Percentiles rank a stretch among this genome's conserved stretches.
phyloP scores from a whole-genome alignment of 2,329 filamentous ascomycete species.

The Xylaria sp. region DNA sequence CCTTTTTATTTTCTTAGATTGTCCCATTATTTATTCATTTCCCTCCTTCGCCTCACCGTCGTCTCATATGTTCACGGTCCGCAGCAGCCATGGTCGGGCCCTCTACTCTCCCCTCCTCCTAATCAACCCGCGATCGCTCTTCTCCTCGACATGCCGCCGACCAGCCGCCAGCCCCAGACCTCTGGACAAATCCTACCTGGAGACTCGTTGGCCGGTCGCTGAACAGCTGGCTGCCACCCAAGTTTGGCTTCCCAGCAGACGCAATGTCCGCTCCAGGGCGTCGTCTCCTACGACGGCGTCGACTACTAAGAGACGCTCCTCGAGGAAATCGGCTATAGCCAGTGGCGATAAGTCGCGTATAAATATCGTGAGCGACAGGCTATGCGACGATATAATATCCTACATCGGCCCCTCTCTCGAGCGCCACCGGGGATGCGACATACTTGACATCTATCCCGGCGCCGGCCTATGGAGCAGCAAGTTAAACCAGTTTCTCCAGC shows the following conservation, averaged over 20 bases:
- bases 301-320: not conserved
- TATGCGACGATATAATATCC: constrained; percentile 74
- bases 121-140: constrained; percentile 16
- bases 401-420: constrained; percentile 76
- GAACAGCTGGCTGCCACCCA: constrained; percentile 39
- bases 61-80: constrained; percentile 44
- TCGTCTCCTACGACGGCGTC: not conserved
- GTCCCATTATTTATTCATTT: not conserved
- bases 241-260: constrained; percentile 32
- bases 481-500: constrained; percentile 78
- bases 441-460: constrained; percentile 89
- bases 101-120: constrained; percentile 32
- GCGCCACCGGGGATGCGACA: constrained; percentile 79
- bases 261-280: not conserved
- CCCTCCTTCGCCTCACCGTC: not conserved
- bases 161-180: constrained; percentile 7
- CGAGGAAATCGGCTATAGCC: not conserved
- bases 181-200: constrained; percentile 19
- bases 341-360: constrained; percentile 56
- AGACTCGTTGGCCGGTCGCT: constrained; percentile 34
- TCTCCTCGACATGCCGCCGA: constrained; percentile 31
- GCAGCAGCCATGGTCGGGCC: constrained; percentile 41
- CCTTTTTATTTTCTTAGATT: not conserved
- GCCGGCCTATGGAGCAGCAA: constrained; percentile 80
- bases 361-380: constrained; percentile 62